These are phyloP conservation scores for Endocladia muricata DNA, from an alignment of 31 red algal species.

Conservation along the genomic window DNA sequence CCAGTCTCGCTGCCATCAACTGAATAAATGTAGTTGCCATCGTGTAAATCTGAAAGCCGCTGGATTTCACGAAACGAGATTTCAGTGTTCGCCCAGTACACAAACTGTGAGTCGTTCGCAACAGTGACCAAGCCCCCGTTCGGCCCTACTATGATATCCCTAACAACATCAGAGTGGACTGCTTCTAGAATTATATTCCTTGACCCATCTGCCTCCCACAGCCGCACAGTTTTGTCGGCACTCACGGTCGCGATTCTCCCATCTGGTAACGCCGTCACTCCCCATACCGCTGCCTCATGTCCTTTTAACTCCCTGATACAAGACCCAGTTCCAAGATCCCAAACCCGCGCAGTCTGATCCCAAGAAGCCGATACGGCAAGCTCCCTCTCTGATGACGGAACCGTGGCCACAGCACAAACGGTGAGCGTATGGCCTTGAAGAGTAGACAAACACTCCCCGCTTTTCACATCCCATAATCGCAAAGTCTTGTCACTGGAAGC, in stretches of 20 bases:
- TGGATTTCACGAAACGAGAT: constrained; percentile 17
- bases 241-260: constrained; percentile 59
- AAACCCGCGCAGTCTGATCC: constrained; percentile 84
- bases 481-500: constrained; percentile 64
- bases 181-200: neutral
- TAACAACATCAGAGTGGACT: constrained; percentile 75
- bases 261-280: constrained; percentile 21
- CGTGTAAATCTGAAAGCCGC: constrained; percentile 55
- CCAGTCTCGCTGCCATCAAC: constrained; percentile 26
- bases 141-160: constrained; percentile 44
- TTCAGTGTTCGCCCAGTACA: constrained; percentile 42
- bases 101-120: constrained; percentile 59
- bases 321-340: constrained; percentile 33
- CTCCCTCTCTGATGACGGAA: neutral
- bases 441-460: constrained; percentile 18
- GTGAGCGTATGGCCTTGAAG: constrained; percentile 34
- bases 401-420: constrained; percentile 46
- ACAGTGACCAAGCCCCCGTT: constrained; percentile 53
- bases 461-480: constrained; percentile 61
- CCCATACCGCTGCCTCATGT: constrained; percentile 82
- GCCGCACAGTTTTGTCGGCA: constrained; percentile 58
- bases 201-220: constrained; percentile 50
- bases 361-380: constrained; percentile 46
- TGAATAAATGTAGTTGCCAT: constrained; percentile 81
- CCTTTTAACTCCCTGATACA: constrained; percentile 36